Conservation (phyloP, 768 basidiomycete genomes). For the Mycena capillaripes region DNA sequence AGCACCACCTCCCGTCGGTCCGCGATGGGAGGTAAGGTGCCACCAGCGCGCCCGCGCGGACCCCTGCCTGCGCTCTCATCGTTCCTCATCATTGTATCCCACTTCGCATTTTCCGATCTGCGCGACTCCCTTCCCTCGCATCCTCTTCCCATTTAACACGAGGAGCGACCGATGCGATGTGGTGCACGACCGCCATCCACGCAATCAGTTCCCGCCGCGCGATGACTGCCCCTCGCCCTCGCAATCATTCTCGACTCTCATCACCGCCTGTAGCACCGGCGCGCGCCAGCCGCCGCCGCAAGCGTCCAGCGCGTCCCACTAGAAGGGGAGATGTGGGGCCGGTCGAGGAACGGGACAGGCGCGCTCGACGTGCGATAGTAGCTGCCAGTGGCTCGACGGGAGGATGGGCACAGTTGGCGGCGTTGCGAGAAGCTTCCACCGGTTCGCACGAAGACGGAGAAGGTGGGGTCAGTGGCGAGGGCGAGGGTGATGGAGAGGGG, state of each 20-base stretch:
- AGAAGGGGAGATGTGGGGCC: slow-evolving; percentile 2
- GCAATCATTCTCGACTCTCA: background rate
- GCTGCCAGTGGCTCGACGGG: background rate
- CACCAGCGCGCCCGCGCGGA: background rate
- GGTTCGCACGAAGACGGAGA: background rate
- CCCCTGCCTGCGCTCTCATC: background rate
- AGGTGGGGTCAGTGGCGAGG: background rate
- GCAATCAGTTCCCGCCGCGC: slow-evolving; percentile 1
- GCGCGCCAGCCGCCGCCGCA: background rate
- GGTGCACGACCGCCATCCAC: slow-evolving; percentile 1
- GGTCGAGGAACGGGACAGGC: slow-evolving; percentile 2
- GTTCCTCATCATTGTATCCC: slow-evolving; percentile 7
- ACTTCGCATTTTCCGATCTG: background rate
- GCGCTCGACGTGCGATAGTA: background rate
- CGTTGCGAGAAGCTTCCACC: background rate
- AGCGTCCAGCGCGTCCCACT: background rate
- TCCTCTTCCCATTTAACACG: background rate
- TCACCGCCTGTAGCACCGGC: background rate
- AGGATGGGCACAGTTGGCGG: slow-evolving; percentile 1
- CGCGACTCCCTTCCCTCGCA: background rate
- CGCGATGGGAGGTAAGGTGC: background rate
- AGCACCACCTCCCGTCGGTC: slow-evolving; percentile 1
- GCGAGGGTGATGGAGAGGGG: too few relatives aligned
- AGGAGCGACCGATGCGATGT: background rate
- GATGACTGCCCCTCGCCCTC: background rate